Base-by-base conservation (phyloP, 257 asterid genomes). In the Solanum clarkiae region DNA sequence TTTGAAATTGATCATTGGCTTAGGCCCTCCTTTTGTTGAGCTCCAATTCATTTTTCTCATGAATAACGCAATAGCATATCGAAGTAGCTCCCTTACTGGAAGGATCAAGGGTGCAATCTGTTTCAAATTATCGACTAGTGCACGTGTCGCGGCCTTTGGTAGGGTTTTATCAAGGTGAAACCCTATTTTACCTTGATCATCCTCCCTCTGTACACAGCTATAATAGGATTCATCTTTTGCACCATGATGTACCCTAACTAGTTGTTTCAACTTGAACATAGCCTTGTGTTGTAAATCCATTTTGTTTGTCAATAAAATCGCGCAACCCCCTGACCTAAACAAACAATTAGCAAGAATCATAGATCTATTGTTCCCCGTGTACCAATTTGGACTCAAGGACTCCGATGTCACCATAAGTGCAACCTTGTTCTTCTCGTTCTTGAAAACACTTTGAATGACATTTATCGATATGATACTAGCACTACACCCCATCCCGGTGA, bases 401-500 rank as follows among this genome's bases (percentile, higher is more conserved):
- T 96, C 99, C 0, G 99, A 96, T 1, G 98, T 91, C 1, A 96
- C 91, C 1, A 96, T 87, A 0, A 96, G 89, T 0, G 99, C 98
- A 1, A 87, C 63, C 9, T 84, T 1, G 49, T 95, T 92, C 75
- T 57, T 86, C 42, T 80, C 85, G 1, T 84, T 36, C 69, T 87
- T 90, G 86, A 96, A 92, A 0, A 94, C 82, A 86, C 85, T 94
- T 42, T 92, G 88, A 0, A 94, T 92, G 8, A 92, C 84, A 81
- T 91, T 88, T 20, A 95, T 70, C 0, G 99, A 91, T 32, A 96
- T 47, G 6, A 95, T 9, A 79, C 99, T 96, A 1, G 98, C 99
- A 86, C 98, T 93, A 62, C 98, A 96, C 2, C 99, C 99, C 99
- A 96, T 96, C 0, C 98, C 98, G 0, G 97, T 90, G 65, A 96